A percentile compares a stretch with the other conserved stretches of the same genome.
Evolutionary conservation across 148 eudicot species (phyloP).

Genomic region (Camellia japonica): DNA sequence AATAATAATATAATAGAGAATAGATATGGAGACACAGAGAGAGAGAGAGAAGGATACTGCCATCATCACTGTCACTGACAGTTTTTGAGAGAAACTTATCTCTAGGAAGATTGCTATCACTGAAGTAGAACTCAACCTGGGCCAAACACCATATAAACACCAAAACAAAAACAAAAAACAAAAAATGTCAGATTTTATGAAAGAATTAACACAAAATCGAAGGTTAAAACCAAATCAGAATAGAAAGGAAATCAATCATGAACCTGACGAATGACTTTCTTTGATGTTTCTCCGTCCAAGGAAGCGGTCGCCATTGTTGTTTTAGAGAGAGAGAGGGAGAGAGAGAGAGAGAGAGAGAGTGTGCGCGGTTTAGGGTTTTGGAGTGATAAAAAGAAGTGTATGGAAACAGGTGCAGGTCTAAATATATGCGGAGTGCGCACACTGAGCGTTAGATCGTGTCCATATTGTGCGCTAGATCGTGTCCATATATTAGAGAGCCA

Average conservation of each 20-base stretch:
- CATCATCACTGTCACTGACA: conserved; percentile 72
- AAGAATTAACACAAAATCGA: background rate
- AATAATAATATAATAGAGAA: background rate
- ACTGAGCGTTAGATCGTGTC: background rate
- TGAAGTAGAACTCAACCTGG: conserved; percentile 92
- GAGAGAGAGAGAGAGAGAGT: conserved; percentile 6
- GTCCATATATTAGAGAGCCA: background rate
- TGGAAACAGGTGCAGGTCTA: background rate
- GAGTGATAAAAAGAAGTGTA: background rate
- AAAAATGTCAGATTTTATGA: background rate
- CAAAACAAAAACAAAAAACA: background rate
- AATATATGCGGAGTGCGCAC: background rate
- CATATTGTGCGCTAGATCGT: background rate
- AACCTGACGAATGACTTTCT: conserved; percentile 89
- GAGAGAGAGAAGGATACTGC: conserved; percentile 65
- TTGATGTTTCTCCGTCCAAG: conserved; percentile 64
- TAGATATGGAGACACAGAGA: background rate
- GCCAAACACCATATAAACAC: background rate
- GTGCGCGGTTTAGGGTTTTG: conserved; percentile 46
- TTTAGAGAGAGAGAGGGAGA: conserved; percentile 13
- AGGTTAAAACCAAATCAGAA: background rate
- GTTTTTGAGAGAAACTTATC: conserved; percentile 63
- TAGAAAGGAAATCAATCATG: background rate
- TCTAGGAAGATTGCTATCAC: conserved; percentile 90
- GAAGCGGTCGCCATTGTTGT: conserved; percentile 39